Evolutionary conservation across 1,284 basidiomycete genomes (phyloP).

Genomic region (Fomitiporia mediterranea): DNA sequence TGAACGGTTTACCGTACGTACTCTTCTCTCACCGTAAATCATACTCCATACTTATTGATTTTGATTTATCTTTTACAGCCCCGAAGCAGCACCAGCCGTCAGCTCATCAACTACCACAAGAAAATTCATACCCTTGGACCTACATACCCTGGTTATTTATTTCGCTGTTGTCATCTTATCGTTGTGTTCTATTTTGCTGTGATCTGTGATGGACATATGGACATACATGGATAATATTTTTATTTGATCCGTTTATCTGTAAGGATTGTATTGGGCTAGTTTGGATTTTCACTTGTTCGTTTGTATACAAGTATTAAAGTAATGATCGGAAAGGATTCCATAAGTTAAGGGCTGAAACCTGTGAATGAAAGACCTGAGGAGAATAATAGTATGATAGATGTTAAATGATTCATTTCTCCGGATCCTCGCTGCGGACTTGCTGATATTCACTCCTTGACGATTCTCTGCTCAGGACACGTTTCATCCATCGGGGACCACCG

Average conservation of each 20-base stretch:
- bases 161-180: not conserved
- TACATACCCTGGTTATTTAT: not conserved
- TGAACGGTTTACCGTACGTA: constrained; percentile 61
- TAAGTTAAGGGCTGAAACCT: not conserved
- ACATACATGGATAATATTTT: not conserved
- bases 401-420: constrained; percentile 47
- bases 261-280: constrained; percentile 1
- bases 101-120: constrained; percentile 2
- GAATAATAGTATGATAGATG: no score
- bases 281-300: not conserved
- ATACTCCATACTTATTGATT: no score
- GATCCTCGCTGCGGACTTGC: constrained; percentile 44
- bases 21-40: no score
- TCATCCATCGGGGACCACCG: constrained; percentile 45
- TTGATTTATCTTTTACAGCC: not conserved
- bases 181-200: not conserved
- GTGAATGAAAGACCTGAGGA: not conserved
- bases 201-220: no score
- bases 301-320: not conserved
- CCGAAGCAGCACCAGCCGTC: constrained; percentile 15
- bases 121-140: not conserved
- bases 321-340: not conserved
- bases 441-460: constrained; percentile 38
- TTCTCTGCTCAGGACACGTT: constrained; percentile 36
- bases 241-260: not conserved